Evolutionary conservation across 2,329 filamentous ascomycete species (phyloP), one percentile per base, ranked within the genome.

Genomic region (Arthrobotrys musiformis): DNA sequence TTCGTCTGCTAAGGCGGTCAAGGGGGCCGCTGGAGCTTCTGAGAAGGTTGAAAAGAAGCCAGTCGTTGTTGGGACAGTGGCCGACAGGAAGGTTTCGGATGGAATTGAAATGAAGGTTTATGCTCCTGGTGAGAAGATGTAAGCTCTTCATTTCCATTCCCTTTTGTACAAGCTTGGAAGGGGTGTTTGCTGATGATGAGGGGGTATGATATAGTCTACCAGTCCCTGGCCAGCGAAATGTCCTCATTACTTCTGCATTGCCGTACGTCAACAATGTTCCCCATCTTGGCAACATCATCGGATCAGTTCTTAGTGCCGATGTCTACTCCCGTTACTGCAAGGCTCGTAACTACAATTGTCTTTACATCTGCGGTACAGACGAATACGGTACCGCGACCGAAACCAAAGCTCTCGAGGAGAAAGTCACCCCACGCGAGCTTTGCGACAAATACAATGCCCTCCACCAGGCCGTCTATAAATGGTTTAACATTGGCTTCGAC

Each of bases 361-460:
- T 97, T 61, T 97, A 90, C 83, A 87, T 97, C 80, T 97, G 94
- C 84, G 93, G 93, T 70, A 92, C 90, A 62, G 94, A 97, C 85
- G 93, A 98, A 85, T 98, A 97, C 84, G 94, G 94, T 72, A 98
- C 94, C 11, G 94, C 94, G 22, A 97, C 94, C 33, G 94, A 97
- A 85, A 97, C 94, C 26, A 97, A 97, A 86, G 94, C 94, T 3
- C 89, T 97, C 44, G 93, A 97, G 83, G 93, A 95, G 83, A 91
- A 91, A 13, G 86, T 93, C 79, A 93, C 91, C 11, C 93, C 94
- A 22, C 88, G 92, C 81, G 88, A 94, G 82, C 89, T 98, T 11
- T 97, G 94, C 86, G 89, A 92, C 84, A 96, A 97, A 86, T 97
- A 96, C 86, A 92, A 96, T 85, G 90, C 89, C 81, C 90, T 97